These are phyloP conservation scores for Suillus brevipes DNA, from an alignment of 768 basidiomycete species.

Conservation along the genomic window DNA sequence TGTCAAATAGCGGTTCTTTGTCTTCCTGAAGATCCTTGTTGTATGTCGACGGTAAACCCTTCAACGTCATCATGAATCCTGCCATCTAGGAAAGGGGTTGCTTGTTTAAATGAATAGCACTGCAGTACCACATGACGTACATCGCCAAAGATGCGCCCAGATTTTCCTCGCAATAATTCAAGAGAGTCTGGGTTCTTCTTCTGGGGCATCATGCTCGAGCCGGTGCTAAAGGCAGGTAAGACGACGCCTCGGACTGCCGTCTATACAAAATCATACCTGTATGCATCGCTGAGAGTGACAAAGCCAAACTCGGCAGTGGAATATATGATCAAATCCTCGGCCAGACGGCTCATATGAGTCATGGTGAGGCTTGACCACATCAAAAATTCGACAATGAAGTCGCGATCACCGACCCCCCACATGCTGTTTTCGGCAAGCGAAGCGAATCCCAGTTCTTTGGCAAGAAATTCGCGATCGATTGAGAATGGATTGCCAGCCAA, in stretches of 20 bases:
- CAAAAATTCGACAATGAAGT: conserved; percentile 95
- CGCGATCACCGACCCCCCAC: conserved; percentile 95
- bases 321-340: conserved; percentile 96
- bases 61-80: conserved; percentile 96
- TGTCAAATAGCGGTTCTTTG: conserved; percentile 96
- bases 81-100: conserved; percentile 66
- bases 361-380: conserved; percentile 94
- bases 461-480: conserved; percentile 91
- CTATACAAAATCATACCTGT: conserved; percentile 59
- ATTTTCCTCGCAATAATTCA: conserved; percentile 93
- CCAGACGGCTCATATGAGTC: conserved; percentile 91
- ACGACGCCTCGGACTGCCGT: background rate
- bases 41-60: conserved; percentile 97
- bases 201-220: conserved; percentile 99
- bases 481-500: conserved; percentile 96
- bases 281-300: conserved; percentile 93
- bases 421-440: conserved; percentile 94
- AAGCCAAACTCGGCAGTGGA: conserved; percentile 98
- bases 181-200: conserved; percentile 99
- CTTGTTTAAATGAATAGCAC: background rate
- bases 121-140: conserved; percentile 40
- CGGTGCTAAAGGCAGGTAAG: conserved; percentile 60
- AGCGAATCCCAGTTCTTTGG: conserved; percentile 84
- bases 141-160: conserved; percentile 91
- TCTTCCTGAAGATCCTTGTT: conserved; percentile 99